Evolutionary conservation across 768 basidiomycete species (phyloP), one percentile per base, ranked within the genome.

Genomic region (Xanthoconium purpureum): DNA sequence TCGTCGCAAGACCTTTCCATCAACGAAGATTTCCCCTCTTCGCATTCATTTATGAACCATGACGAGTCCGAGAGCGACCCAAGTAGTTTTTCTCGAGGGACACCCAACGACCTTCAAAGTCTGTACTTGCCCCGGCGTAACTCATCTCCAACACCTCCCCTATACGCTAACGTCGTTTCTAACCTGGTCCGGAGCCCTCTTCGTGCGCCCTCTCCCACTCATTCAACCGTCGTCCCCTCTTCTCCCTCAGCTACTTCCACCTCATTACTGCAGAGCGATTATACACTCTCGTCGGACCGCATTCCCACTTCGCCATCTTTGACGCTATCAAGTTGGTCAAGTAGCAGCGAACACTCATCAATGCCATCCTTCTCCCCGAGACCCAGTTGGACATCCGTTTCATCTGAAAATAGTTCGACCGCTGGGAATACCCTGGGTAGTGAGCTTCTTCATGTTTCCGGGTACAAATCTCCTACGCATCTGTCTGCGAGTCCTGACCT

Each of bases 11-110:
- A 52, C 45, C 59, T 55, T 47, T 54, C 51, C 24, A 10, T 52
- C 1, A 44, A 52, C 3, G 63, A 73, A n/a, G 72, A 76, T 44
- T 39, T 64, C 4, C 42, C 71, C 15, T 69, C 72, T 6, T 63
- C 61, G 38, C 59, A 60, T 20, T 47, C 71, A 14, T 59, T 64
- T 5, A 51, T 36, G 17, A 65, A 63, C 45, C 61, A 64, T 50
- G 63, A 56, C 18, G 64, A 52, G 35, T 20, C 29, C 9, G 47
- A 59, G 30, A 50, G 46, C 9, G 60, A 49, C n/a, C 29, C 42
- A 14, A 36, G 20, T 32, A 62, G 64, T 14, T 13, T 35, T 28
- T 5, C 38, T 18, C 60, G 33, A 47, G 46, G 48, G 38, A 38
- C 53, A 0, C 11, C 48, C 13, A 57, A n/a, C 24, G 66, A 60